phyloP scores from a whole-genome alignment of 768 basidiomycete species.

The Suillus variegatus region DNA sequence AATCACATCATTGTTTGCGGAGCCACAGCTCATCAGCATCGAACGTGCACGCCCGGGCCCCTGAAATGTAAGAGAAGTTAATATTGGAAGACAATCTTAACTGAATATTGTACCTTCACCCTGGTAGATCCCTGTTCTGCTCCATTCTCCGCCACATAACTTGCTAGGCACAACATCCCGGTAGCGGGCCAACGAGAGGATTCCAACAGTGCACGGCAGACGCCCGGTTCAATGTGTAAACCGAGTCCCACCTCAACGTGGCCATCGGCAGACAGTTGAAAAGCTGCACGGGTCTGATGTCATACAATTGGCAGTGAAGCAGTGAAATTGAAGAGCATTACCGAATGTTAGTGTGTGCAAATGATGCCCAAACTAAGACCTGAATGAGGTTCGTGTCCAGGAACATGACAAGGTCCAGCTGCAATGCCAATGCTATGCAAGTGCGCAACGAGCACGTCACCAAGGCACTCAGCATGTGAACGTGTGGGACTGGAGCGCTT shows the following conservation, averaged over 20 bases:
- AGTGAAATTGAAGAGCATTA: not conserved
- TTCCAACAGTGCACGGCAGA: constrained; percentile 20
- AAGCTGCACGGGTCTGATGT: not conserved
- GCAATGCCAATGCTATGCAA: too few relatives aligned
- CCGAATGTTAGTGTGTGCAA: not conserved
- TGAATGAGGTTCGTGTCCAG: constrained; percentile 36
- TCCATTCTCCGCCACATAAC: constrained; percentile 17
- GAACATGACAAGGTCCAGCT: constrained; percentile 59
- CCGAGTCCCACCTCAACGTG: constrained; percentile 50
- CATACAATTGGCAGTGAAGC: not conserved
- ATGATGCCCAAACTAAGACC: constrained; percentile 4
- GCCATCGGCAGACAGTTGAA: constrained; percentile 9
- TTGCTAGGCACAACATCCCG: constrained; percentile 30
- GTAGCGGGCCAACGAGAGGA: constrained; percentile 28
- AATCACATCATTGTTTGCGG: constrained; percentile 26
- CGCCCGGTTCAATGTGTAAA: constrained; percentile 56
- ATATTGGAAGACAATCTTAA: not conserved
- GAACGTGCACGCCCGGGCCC: not conserved
- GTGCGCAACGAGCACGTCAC: constrained; percentile 32
- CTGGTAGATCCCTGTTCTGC: constrained; percentile 9
- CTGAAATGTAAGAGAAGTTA: not conserved
- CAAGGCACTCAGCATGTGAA: constrained; percentile 27
- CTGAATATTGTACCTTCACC: constrained; percentile 3
- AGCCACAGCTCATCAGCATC: constrained; percentile 16
- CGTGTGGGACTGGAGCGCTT: constrained; percentile 14